These are phyloP conservation scores for Termitomyces sp. DNA, from an alignment of 768 basidiomycete genomes.

Conservation along the genomic window DNA sequence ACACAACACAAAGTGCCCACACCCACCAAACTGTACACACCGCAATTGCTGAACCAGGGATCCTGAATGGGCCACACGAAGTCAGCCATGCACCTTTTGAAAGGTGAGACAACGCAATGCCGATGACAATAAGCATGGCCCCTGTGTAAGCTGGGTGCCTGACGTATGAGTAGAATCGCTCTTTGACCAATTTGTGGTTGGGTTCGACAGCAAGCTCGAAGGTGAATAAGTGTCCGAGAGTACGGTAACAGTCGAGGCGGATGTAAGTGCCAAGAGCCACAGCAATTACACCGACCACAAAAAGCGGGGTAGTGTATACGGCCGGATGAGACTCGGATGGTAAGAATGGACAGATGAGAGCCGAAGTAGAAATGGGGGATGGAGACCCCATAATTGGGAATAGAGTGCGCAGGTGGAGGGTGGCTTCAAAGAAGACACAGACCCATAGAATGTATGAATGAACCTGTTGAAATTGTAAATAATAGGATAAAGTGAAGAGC, in stretches of 20 bases:
- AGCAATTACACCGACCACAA: constrained; percentile 32
- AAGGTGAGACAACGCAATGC: constrained; percentile 38
- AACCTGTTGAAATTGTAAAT: constrained; percentile 5
- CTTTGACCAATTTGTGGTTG: constrained; percentile 38
- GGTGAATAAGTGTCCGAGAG: constrained; percentile 42
- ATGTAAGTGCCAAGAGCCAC: constrained; percentile 34
- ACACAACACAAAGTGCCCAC: too few species aligned
- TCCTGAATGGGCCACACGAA: constrained; percentile 20
- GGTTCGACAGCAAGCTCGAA: constrained; percentile 46
- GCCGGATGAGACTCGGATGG: constrained; percentile 16
- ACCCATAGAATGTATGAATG: constrained; percentile 19
- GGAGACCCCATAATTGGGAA: constrained; percentile 16
- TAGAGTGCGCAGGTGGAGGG: constrained; percentile 14
- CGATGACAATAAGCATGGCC: constrained; percentile 37
- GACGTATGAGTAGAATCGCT: constrained; percentile 40
- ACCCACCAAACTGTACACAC: too few species aligned
- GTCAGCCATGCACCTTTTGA: constrained; percentile 40
- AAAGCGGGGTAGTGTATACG: constrained; percentile 25
- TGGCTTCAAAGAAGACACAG: constrained; percentile 19
- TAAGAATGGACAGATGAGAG: constrained; percentile 23
- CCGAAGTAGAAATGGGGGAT: constrained; percentile 28
- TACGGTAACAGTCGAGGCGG: constrained; percentile 40
- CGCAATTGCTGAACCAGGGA: too few species aligned
- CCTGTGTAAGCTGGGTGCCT: constrained; percentile 49
- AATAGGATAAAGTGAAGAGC: neutral